Evolutionary conservation across 2,329 filamentous ascomycete genomes (phyloP), one percentile per base, ranked within the genome.

Genomic region (Ascochyta fabae): DNA sequence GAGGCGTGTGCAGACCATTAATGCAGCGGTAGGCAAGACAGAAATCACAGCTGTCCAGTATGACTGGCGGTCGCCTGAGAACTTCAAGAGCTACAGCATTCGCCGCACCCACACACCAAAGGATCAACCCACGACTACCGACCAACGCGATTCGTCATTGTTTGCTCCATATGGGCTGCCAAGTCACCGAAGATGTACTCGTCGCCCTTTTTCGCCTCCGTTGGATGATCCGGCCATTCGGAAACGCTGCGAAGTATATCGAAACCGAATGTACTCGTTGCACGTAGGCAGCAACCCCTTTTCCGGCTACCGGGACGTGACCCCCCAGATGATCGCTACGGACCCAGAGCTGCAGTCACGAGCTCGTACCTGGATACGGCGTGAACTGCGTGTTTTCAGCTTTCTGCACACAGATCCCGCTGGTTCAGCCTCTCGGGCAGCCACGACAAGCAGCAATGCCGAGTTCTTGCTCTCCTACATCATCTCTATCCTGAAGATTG

Each of bases 391-490:
- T 50, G 91, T 96, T 16, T 96, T 97, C 65, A 82, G 84, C 15
- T 95, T 93, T 67, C 79, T 96, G 12, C 77, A 81, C 47, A 80
- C 78, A 29, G 66, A 65, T 55, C 57, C 51, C 2, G 47, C 61
- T 13, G 66, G 66, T 59, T 61, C 59, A 1, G 52, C 64, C 5
- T 58, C 64, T 6, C 42, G 46, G 27, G 64, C 48, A 3, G 54
- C 64, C 2, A 68, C 70, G 16, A 73, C 69, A 36, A 83, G 83
- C 5, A 88, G 85, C 62, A 94, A 93, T 67, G 85, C 89, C 7
- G 92, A 96, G 68, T 96, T 93, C 59, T 75, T 97, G 10, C 82
- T 97, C 9, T 91, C 96, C 68, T 96, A 96, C 72, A 86, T 96
- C 48, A 77, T 97, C 36, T 89, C 89, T 9, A 89, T 97, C 22